A percentile compares a stretch with the other conserved stretches of the same genome.
These are phyloP conservation scores for Sugiyamaella valdiviana DNA, from an alignment of 805 yeast species.

Conservation along the genomic window DNA sequence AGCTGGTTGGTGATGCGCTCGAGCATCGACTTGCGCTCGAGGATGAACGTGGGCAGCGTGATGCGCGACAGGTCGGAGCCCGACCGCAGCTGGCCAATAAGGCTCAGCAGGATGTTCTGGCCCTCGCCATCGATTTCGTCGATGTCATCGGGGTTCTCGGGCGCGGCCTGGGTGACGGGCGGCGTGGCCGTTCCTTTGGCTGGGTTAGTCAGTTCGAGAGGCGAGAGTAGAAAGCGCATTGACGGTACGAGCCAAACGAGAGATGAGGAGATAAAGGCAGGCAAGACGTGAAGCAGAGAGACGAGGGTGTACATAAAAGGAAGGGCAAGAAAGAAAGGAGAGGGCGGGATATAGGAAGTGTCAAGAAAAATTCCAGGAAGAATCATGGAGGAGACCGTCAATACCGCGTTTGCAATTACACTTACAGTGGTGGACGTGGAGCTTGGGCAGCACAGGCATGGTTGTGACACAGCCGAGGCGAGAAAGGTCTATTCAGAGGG, in stretches of 20 bases:
- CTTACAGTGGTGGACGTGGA: background rate
- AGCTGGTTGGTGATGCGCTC: conserved; percentile 89
- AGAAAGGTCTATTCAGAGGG: too few relatives aligned
- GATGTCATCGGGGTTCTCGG: conserved; percentile 43
- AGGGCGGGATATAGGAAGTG: too few relatives aligned
- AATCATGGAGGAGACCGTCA: too few relatives aligned
- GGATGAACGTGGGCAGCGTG: conserved; percentile 89
- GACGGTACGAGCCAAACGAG: background rate
- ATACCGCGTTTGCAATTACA: too few relatives aligned
- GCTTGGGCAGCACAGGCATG: background rate
- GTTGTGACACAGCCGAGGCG: background rate
- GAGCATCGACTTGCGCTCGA: conserved; percentile 92
- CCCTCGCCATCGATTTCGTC: conserved; percentile 91
- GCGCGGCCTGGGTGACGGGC: conserved; percentile 1
- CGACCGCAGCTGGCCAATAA: conserved; percentile 85
- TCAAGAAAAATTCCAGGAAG: too few relatives aligned
- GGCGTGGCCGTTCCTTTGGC: conserved; percentile 3
- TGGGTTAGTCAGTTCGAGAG: background rate
- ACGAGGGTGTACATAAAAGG: too few relatives aligned
- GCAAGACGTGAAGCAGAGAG: too few relatives aligned
- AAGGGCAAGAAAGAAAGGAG: too few relatives aligned
- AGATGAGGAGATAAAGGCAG: background rate
- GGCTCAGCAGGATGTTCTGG: conserved; percentile 77
- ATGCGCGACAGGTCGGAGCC: conserved; percentile 87
- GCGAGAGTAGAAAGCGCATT: background rate